A percentile compares a stretch with the other conserved stretches of the same genome.
Conservation (phyloP, 108 stramenopile species). For the Discostella pseudostelligera region DNA sequence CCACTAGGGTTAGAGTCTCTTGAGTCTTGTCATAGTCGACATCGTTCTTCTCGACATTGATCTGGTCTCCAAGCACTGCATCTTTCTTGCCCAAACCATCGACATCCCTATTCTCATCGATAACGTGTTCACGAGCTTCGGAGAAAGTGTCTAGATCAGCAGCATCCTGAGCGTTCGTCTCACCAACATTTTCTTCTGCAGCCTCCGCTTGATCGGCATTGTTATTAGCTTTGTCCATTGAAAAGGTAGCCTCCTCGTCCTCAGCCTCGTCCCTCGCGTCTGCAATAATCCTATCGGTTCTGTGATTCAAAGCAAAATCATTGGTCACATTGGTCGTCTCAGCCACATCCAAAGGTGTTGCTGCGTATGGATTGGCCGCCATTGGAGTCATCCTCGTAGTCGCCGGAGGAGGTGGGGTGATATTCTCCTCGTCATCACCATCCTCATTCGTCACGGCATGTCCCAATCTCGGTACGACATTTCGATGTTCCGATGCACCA, state of each 20-base stretch:
- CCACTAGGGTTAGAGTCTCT: conserved; percentile 33
- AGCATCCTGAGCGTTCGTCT: conserved; percentile 1
- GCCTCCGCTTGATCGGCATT: conserved; percentile 8
- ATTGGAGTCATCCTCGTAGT: conserved; percentile 29
- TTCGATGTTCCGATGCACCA: neutral
- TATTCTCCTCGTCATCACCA: conserved; percentile 38
- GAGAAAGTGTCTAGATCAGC: too few species aligned
- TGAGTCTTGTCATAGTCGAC: conserved; percentile 12
- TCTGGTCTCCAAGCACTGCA: too few species aligned
- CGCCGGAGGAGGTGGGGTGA: conserved; percentile 35
- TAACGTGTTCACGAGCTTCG: too few species aligned
- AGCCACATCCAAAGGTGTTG: too few species aligned
- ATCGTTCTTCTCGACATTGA: too few species aligned
- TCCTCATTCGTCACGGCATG: conserved; percentile 31
- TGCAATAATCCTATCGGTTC: too few species aligned
- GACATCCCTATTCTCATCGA: neutral
- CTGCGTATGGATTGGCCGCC: conserved; percentile 27
- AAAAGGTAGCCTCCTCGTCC: conserved; percentile 20
- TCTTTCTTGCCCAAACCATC: too few species aligned
- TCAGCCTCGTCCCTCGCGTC: conserved; percentile 40
- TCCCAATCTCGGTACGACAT: conserved; percentile 30
- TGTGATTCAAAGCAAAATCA: too few species aligned
- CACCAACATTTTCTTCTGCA: neutral
- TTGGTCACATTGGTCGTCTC: too few species aligned
- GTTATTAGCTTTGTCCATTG: conserved; percentile 18